Conservation (phyloP, 495 filamentous ascomycete species). For the Penicillium riverlandense region DNA sequence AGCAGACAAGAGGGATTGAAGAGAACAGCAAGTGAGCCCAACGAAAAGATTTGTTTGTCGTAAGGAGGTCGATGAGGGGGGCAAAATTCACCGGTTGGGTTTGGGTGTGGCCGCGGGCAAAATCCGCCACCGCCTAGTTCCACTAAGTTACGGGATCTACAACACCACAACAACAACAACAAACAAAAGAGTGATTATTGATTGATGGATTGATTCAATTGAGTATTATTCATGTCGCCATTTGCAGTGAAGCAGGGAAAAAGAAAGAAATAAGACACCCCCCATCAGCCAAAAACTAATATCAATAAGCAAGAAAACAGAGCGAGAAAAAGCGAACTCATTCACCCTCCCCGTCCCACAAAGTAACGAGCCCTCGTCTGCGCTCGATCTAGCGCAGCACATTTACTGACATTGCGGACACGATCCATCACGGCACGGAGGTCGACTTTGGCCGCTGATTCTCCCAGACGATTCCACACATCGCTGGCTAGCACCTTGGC, state of each 20-base stretch:
- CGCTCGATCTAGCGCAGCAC: slow-evolving; percentile 26
- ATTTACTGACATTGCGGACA: slow-evolving; percentile 24
- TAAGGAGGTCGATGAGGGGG: slow-evolving; percentile 22
- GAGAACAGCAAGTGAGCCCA: background rate
- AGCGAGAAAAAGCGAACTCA: slow-evolving; percentile 7
- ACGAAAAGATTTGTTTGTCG: slow-evolving; percentile 13
- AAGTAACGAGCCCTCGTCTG: slow-evolving; percentile 32
- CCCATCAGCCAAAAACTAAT: slow-evolving; percentile 9
- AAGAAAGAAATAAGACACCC: too few species aligned
- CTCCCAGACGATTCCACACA: slow-evolving; percentile 23
- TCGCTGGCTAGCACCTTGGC: slow-evolving; percentile 21
- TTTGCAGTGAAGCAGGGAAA: too few species aligned
- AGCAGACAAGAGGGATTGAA: background rate
- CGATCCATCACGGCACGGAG: slow-evolving; percentile 21
- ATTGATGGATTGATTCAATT: too few species aligned
- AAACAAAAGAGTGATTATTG: too few species aligned
- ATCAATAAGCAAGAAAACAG: slow-evolving; percentile 6
- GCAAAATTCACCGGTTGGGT: slow-evolving; percentile 21
- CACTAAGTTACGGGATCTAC: too few species aligned
- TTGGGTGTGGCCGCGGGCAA: slow-evolving; percentile 10
- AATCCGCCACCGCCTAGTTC: slow-evolving; percentile 1
- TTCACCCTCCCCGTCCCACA: slow-evolving; percentile 12
- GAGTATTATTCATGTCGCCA: too few species aligned
- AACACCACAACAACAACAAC: too few species aligned
- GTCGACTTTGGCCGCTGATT: slow-evolving; percentile 19